Conservation (phyloP, 2,329 filamentous ascomycete species). For the Allantophomopsis cytisporea region DNA sequence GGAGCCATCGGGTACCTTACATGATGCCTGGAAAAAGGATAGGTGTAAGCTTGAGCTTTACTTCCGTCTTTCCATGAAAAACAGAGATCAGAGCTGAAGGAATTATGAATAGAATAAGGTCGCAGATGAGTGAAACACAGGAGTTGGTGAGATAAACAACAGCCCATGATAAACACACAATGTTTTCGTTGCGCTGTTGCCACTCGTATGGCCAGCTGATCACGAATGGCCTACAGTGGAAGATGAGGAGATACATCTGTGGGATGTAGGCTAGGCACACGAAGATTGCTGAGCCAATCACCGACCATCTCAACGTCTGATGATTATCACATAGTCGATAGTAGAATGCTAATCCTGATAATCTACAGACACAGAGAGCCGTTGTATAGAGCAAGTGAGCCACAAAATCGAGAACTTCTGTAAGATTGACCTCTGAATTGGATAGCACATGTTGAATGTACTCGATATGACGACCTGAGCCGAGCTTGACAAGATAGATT, state of each 20-base stretch:
- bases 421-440: conserved; percentile 23
- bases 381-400: conserved; percentile 39
- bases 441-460: conserved; percentile 32
- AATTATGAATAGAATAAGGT: conserved; percentile 34
- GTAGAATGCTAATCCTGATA: conserved; percentile 38
- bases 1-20: no score
- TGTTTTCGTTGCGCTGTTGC: conserved; percentile 24
- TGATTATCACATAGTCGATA: conserved; percentile 27
- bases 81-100: conserved; percentile 31
- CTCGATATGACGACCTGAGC: conserved; percentile 30
- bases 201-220: conserved; percentile 35
- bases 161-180: conserved; percentile 33
- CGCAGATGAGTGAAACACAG: conserved; percentile 31
- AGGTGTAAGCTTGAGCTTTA: conserved; percentile 25
- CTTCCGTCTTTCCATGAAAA: conserved; percentile 28
- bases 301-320: conserved; percentile 19
- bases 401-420: conserved; percentile 32
- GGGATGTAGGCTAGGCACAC: conserved; percentile 29
- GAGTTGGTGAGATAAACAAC: conserved; percentile 37
- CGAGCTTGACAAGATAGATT: conserved; percentile 29
- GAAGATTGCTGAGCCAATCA: conserved; percentile 21
- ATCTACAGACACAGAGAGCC: conserved; percentile 31
- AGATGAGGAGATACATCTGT: conserved; percentile 33
- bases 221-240: conserved; percentile 36
- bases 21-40: conserved; percentile 19